Evolutionary conservation across 2,329 filamentous ascomycete species (phyloP).

Genomic region (Claviceps sp.): DNA sequence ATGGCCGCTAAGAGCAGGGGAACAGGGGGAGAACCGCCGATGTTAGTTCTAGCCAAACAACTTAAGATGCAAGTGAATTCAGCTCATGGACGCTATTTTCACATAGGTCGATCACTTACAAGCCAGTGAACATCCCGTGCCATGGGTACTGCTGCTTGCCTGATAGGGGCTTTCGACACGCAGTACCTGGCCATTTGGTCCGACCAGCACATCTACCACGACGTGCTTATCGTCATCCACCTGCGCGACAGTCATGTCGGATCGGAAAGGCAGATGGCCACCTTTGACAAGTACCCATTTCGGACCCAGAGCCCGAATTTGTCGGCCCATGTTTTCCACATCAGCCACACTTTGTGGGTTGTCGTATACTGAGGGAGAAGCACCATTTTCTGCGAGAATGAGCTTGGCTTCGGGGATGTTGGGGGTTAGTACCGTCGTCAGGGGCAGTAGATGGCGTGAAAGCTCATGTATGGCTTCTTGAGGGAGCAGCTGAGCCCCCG

Average conservation of each 20-base stretch:
- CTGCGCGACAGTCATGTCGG: conserved; percentile 44
- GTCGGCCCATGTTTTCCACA: conserved; percentile 53
- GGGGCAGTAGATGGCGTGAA: conserved; percentile 45
- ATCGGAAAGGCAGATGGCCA: conserved; percentile 70
- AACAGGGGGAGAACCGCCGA: neutral
- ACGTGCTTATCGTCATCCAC: conserved; percentile 45
- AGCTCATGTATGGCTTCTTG: conserved; percentile 49
- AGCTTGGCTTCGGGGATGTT: conserved; percentile 64
- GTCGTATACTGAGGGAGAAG: conserved; percentile 12
- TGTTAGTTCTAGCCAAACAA: neutral
- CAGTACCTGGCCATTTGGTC: conserved; percentile 38
- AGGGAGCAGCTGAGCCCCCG: conserved; percentile 57
- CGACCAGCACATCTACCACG: conserved; percentile 67
- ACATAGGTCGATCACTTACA: conserved; percentile 37
- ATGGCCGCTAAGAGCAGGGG: conserved; percentile 44
- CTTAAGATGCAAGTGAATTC: neutral
- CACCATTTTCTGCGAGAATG: conserved; percentile 41
- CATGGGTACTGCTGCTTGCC: conserved; percentile 71
- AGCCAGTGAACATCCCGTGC: conserved; percentile 86
- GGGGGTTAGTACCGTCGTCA: conserved; percentile 58
- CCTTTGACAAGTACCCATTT: conserved; percentile 80
- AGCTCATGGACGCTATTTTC: neutral
- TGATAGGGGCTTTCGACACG: conserved; percentile 60
- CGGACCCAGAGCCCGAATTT: conserved; percentile 55
- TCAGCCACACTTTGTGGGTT: conserved; percentile 46